Evolutionary conservation across 192 early-diverging fungal genomes (phyloP).

Genomic region (Coemansia sp.): DNA sequence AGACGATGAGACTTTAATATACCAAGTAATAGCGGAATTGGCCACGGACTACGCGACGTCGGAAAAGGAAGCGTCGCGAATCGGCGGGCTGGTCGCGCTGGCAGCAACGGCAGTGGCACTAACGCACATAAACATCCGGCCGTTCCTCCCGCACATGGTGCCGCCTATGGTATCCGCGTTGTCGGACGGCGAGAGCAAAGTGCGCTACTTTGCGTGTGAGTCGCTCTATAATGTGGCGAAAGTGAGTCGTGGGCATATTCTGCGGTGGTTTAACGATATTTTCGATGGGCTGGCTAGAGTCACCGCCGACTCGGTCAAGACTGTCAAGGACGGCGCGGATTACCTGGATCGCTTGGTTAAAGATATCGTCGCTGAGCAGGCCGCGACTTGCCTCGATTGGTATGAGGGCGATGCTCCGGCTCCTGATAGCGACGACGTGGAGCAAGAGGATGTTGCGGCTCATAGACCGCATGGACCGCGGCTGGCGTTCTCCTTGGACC

Average conservation of each 20-base stretch:
- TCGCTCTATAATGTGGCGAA: constrained; percentile 98
- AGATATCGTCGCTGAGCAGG: constrained; percentile 93
- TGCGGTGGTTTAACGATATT: constrained; percentile 94
- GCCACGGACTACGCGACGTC: constrained; percentile 91
- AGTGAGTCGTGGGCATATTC: constrained; percentile 84
- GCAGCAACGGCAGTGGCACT: constrained; percentile 88
- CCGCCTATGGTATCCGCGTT: constrained; percentile 95
- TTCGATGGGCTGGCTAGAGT: constrained; percentile 97
- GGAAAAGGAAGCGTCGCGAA: constrained; percentile 76
- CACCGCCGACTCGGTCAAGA: constrained; percentile 78
- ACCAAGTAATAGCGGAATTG: constrained; percentile 72
- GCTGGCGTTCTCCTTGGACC: constrained; percentile 82
- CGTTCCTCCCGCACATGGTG: constrained; percentile 76
- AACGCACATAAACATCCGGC: constrained; percentile 68
- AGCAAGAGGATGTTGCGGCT: no score
- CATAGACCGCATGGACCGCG: constrained; percentile 11
- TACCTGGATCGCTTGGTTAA: constrained; percentile 92
- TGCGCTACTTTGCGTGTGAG: constrained; percentile 99
- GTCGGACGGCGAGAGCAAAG: constrained; percentile 85
- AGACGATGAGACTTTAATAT: constrained; percentile 63
- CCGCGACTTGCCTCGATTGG: constrained; percentile 70
- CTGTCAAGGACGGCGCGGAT: constrained; percentile 94
- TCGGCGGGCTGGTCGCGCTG: constrained; percentile 93
- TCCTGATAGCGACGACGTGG: no score
- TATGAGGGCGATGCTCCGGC: not conserved